Base-by-base conservation (phyloP, 2,329 filamentous ascomycete species). In the Cryoendolithus antarcticus region DNA sequence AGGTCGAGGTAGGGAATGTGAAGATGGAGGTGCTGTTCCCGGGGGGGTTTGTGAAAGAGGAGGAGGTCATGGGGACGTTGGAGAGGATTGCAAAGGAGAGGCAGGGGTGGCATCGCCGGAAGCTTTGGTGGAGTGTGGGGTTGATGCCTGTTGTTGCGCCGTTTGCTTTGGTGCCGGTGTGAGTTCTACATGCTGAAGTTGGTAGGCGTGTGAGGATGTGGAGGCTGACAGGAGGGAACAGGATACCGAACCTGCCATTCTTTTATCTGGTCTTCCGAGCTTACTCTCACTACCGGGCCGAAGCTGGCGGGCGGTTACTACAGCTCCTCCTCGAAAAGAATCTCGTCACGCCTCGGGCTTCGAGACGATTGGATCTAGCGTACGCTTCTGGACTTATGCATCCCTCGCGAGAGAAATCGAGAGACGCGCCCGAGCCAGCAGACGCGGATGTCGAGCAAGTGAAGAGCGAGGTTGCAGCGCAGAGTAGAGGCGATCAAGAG, bases 181-280 rank as follows among this genome's bases (percentile, higher is more conserved):
- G 74, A 63, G 84, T 30, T 39, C 37, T 13, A 33, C 38, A 21
- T 31, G 35, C 24, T 35, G 19, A n/a, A n/a, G 15, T 8, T 35
- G 9, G 32, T 30, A 15, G 12, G 32, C 2, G 13, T 34, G 13
- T 24, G n/a, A 4, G 15, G 21, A n/a, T 15, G 8, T 19, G 9
- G 11, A 24, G 13, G 28, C 39, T 37, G 12, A 41, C 34, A 13
- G 11, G 6, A 15, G 8, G 11, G 6, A 32, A 32, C 39, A 93
- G 85, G 45, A 72, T 95, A 46, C 88, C 89, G 29, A 95, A 98
- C 58, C 69, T 98, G 9, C 91, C 91, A 11, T 96, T 96, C 69
- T 96, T 96, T 68, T 98, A 96, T 61, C 74, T 96, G 31, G 76
- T 75, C 11, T 98, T 93, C 65, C 75, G 91, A 47, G 82, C 86